phyloP scores from a whole-genome alignment of 768 basidiomycete genomes.

The Phaeotremella skinneri region DNA sequence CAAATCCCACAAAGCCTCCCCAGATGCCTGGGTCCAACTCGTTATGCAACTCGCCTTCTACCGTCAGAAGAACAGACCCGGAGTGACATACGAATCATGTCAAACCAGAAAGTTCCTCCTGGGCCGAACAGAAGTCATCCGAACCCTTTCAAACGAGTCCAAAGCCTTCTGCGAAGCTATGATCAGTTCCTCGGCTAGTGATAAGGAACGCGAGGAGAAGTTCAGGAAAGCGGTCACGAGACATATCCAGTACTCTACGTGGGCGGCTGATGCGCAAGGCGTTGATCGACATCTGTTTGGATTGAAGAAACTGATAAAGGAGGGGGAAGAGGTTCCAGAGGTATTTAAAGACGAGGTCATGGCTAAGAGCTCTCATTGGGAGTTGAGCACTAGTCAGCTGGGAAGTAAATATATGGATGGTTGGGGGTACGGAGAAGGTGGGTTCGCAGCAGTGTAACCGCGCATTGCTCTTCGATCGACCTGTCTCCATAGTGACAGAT shows the following conservation, averaged over 20 bases:
- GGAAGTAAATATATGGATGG: constrained; percentile 78
- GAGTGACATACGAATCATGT: constrained; percentile 90
- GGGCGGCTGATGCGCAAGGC: constrained; percentile 91
- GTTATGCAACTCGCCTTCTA: constrained; percentile 95
- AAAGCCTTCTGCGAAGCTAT: constrained; percentile 88
- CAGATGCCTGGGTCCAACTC: constrained; percentile 93
- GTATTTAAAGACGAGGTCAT: constrained; percentile 75
- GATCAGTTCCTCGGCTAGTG: constrained; percentile 47
- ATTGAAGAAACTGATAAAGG: constrained; percentile 69
- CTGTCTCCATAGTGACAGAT: background rate
- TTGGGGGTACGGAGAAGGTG: constrained; percentile 97
- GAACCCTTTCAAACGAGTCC: constrained; percentile 76
- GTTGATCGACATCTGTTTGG: constrained; percentile 96
- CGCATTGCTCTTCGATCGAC: constrained; percentile 5
- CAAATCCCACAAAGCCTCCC: constrained; percentile 80
- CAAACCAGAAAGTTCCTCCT: constrained; percentile 89
- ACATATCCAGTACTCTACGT: constrained; percentile 80
- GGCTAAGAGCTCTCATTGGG: constrained; percentile 76
- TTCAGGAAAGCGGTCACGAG: constrained; percentile 74
- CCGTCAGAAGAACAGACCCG: constrained; percentile 67
- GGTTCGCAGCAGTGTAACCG: constrained; percentile 29
- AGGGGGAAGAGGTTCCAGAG: constrained; percentile 67
- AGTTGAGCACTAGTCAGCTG: constrained; percentile 85
- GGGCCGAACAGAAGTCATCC: constrained; percentile 93
- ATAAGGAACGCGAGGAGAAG: constrained; percentile 61